Evolutionary conservation across 768 basidiomycete species (phyloP).

Genomic region (Auricularia auricula-judae): DNA sequence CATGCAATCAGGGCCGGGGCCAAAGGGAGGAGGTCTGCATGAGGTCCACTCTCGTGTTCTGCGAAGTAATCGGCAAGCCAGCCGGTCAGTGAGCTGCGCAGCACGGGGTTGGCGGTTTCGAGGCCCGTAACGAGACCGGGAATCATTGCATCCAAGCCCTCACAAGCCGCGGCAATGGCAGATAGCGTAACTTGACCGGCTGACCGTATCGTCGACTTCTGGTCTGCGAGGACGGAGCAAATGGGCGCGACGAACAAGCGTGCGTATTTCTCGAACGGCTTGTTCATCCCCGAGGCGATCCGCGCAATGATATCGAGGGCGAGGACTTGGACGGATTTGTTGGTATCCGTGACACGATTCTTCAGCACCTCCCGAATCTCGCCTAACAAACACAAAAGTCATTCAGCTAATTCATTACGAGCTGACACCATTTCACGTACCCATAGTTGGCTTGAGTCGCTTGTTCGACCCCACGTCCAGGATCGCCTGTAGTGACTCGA

Average conservation of each 20-base stretch:
- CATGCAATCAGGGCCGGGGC: conserved; percentile 54
- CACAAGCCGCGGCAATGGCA: conserved; percentile 75
- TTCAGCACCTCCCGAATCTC: conserved; percentile 88
- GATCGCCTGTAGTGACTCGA: conserved; percentile 72
- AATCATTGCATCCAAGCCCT: conserved; percentile 74
- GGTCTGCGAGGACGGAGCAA: conserved; percentile 79
- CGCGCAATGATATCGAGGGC: conserved; percentile 85
- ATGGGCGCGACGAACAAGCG: conserved; percentile 68
- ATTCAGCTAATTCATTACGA: neutral
- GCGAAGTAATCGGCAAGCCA: conserved; percentile 80
- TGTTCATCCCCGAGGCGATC: conserved; percentile 90
- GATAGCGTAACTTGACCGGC: conserved; percentile 70
- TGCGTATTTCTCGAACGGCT: conserved; percentile 83
- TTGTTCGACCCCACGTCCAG: conserved; percentile 90
- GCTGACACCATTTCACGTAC: conserved; percentile 30
- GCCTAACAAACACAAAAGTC: conserved; percentile 33
- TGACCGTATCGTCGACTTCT: conserved; percentile 76
- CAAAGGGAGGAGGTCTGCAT: conserved; percentile 63
- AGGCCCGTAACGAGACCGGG: conserved; percentile 67
- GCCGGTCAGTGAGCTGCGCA: conserved; percentile 64
- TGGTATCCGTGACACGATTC: conserved; percentile 78
- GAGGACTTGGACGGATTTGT: conserved; percentile 85
- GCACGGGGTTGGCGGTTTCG: conserved; percentile 79
- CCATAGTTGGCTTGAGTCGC: conserved; percentile 82
- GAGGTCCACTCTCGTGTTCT: conserved; percentile 39